Conservation (phyloP, 1,284 basidiomycete species). For the Ceratobasidium sp. region DNA sequence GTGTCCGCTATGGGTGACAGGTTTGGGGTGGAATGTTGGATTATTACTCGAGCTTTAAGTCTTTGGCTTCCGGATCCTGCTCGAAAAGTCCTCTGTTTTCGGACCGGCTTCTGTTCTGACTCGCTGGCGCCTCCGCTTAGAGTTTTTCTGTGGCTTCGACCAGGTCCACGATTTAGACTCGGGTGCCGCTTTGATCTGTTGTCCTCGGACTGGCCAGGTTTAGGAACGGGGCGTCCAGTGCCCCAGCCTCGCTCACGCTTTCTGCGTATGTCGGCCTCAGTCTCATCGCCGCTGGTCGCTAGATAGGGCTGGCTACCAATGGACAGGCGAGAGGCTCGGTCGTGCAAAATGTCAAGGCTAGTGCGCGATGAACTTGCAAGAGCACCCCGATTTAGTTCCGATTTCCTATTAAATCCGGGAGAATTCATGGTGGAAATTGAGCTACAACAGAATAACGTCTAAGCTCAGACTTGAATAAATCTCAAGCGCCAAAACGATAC, state of each 20-base stretch:
- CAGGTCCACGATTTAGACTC: constrained; percentile 35
- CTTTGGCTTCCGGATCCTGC: too few relatives aligned
- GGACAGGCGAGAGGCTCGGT: constrained; percentile 11
- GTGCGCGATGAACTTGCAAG: too few relatives aligned
- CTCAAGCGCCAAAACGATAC: too few relatives aligned
- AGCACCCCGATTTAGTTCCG: too few relatives aligned
- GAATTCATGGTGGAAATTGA: too few relatives aligned
- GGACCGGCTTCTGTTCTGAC: constrained; percentile 40
- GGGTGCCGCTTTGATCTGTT: constrained; percentile 43
- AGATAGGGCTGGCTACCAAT: constrained; percentile 34
- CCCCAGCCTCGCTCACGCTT: constrained; percentile 40
- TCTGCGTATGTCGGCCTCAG: constrained; percentile 29
- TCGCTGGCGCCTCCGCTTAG: constrained; percentile 22
- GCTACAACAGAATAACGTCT: too few relatives aligned
- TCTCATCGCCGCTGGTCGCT: constrained; percentile 34
- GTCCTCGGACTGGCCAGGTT: constrained; percentile 37
- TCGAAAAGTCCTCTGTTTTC: too few relatives aligned
- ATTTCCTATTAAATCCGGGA: too few relatives aligned
- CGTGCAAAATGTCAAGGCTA: constrained; percentile 21
- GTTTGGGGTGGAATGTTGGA: too few relatives aligned
- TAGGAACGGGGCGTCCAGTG: constrained; percentile 24
- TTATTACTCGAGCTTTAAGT: too few relatives aligned
- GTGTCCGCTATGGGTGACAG: too few relatives aligned
- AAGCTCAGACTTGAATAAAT: too few relatives aligned
- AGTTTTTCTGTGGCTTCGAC: constrained; percentile 21